Evolutionary conservation across 140 eudicot species (phyloP).

Genomic region (Cichorium intybus): DNA sequence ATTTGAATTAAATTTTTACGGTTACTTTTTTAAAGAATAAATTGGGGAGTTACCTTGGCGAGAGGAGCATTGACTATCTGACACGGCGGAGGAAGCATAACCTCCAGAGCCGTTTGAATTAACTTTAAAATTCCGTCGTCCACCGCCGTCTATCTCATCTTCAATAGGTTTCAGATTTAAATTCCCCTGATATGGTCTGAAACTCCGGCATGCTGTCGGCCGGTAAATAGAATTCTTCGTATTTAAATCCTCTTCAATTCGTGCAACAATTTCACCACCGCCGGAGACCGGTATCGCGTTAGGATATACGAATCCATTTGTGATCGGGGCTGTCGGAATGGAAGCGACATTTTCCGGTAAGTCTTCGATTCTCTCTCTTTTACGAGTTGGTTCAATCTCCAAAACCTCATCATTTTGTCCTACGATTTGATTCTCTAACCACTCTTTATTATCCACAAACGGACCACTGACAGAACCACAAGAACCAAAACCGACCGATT

Average conservation of each 20-base stretch:
- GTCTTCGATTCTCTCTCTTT: slow-evolving; percentile 29
- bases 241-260: background rate
- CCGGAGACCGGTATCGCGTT: slow-evolving; percentile 16
- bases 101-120: slow-evolving; percentile 22
- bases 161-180: background rate
- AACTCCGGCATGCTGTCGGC: slow-evolving; percentile 37
- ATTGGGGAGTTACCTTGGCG: slow-evolving; percentile 34
- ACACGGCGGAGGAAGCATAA: slow-evolving; percentile 37
- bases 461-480: slow-evolving; percentile 26
- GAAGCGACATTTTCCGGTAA: slow-evolving; percentile 1
- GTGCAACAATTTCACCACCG: slow-evolving; percentile 7
- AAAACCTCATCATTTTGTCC: slow-evolving; percentile 17
- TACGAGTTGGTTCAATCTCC: slow-evolving; percentile 21
- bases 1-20: too few relatives aligned
- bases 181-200: slow-evolving; percentile 33
- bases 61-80: slow-evolving; percentile 50
- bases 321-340: slow-evolving; percentile 5
- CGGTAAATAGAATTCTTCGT: slow-evolving; percentile 10
- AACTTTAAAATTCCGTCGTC: slow-evolving; percentile 20
- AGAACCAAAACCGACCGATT: slow-evolving; percentile 14
- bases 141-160: background rate
- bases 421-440: slow-evolving; percentile 25
- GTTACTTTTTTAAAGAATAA: too few relatives aligned
- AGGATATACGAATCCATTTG: slow-evolving; percentile 20
- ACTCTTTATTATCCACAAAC: slow-evolving; percentile 19